Evolutionary conservation across 352 stramenopile genomes (phyloP).

Genomic region (Phytophthora foliorum): DNA sequence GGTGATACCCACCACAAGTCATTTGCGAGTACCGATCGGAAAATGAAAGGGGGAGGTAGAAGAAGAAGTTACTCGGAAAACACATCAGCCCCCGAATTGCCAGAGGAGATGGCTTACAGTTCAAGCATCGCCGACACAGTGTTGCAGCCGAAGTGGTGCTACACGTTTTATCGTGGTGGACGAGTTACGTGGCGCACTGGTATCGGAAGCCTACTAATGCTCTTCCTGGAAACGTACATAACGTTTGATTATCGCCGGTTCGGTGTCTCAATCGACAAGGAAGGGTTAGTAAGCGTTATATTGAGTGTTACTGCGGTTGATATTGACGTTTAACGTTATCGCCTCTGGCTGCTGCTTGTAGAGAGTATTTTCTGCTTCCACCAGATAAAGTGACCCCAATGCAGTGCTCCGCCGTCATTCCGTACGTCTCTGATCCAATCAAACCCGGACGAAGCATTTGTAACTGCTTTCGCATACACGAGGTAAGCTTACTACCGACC

Average conservation of each 20-base stretch:
- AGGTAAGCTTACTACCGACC: constrained; percentile 45
- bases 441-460: constrained; percentile 72
- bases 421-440: constrained; percentile 84
- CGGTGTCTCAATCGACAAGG: constrained; percentile 77
- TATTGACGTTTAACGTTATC: constrained; percentile 1
- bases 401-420: constrained; percentile 53
- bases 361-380: constrained; percentile 78
- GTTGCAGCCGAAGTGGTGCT: constrained; percentile 56
- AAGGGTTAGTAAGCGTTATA: constrained; percentile 53
- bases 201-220: constrained; percentile 76
- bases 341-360: constrained; percentile 22
- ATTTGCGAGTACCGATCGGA: constrained; percentile 40
- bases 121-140: constrained; percentile 12
- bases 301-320: neutral
- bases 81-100: constrained; percentile 16
- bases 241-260: constrained; percentile 88
- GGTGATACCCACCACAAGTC: constrained; percentile 71
- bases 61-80: constrained; percentile 50
- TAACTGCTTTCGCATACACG: constrained; percentile 86
- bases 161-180: constrained; percentile 74
- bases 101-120: constrained; percentile 35
- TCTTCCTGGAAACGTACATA: constrained; percentile 89
- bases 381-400: constrained; percentile 50
- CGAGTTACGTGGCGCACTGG: constrained; percentile 72
- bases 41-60: constrained; percentile 27